Percentiles rank a stretch among this genome's conserved stretches.
These are phyloP conservation scores for Taphrina pruni DNA, from an alignment of 1,139 yeast genomes.

Conservation along the genomic window DNA sequence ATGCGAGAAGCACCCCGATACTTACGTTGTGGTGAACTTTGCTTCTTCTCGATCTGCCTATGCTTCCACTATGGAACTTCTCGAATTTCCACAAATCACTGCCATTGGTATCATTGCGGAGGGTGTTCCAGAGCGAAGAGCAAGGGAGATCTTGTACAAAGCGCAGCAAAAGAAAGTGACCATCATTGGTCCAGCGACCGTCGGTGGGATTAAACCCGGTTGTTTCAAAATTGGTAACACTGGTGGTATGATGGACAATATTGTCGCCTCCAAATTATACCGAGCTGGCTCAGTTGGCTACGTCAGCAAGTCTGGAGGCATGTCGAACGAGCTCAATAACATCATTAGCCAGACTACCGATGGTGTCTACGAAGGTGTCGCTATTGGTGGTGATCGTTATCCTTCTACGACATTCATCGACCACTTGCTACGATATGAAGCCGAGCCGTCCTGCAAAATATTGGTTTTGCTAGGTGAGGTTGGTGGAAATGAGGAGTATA, in stretches of 20 bases:
- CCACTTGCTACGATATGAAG: slow-evolving; percentile 57
- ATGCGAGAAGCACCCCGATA: slow-evolving; percentile 57
- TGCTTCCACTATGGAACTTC: slow-evolving; percentile 58
- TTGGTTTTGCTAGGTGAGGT: slow-evolving; percentile 58
- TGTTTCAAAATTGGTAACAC: slow-evolving; percentile 60
- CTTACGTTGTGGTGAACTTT: slow-evolving; percentile 58
- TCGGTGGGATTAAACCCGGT: slow-evolving; percentile 60
- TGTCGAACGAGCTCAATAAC: slow-evolving; percentile 60
- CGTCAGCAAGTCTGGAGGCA: slow-evolving; percentile 59
- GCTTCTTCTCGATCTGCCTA: slow-evolving; percentile 59
- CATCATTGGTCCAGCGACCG: slow-evolving; percentile 60
- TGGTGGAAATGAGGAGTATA: slow-evolving; percentile 60
- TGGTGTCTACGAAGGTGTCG: slow-evolving; percentile 59
- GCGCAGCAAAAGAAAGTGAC: slow-evolving; percentile 58
- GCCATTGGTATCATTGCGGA: slow-evolving; percentile 59
- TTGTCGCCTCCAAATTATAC: slow-evolving; percentile 58
- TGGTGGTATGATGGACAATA: slow-evolving; percentile 61
- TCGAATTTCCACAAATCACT: slow-evolving; percentile 57
- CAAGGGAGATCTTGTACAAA: slow-evolving; percentile 57
- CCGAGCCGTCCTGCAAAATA: slow-evolving; percentile 58
- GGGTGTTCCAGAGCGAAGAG: slow-evolving; percentile 60
- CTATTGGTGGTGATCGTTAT: slow-evolving; percentile 59
- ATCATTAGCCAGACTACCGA: slow-evolving; percentile 57
- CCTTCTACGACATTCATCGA: slow-evolving; percentile 60
- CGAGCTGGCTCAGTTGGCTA: slow-evolving; percentile 59